Conservation (phyloP, 495 filamentous ascomycete genomes). For the Aspergillus steynii region DNA sequence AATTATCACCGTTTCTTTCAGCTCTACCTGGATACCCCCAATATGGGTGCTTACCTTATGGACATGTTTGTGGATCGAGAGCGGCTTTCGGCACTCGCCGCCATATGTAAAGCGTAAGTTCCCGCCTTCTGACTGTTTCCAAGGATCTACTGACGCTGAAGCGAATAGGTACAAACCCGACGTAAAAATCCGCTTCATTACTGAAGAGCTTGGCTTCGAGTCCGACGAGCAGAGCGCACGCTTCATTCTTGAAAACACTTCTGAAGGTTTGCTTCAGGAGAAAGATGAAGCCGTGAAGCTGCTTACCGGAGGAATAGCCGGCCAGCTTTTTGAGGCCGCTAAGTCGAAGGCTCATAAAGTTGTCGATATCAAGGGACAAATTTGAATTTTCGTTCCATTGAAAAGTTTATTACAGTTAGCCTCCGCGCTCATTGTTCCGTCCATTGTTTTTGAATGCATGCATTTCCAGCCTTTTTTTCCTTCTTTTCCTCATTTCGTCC, state of each 20-base stretch:
- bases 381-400: constrained; percentile 45
- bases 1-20: constrained; percentile 98
- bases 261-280: constrained; percentile 76
- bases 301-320: constrained; percentile 69
- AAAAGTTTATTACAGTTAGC: background rate
- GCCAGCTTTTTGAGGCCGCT: constrained; percentile 68
- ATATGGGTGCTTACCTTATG: constrained; percentile 98
- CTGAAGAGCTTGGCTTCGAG: constrained; percentile 94
- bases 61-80: constrained; percentile 97
- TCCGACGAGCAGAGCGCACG: constrained; percentile 85
- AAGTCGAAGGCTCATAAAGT: constrained; percentile 72
- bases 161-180: constrained; percentile 74
- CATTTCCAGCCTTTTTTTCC: constrained; percentile 9
- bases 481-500: constrained; percentile 17
- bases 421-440: background rate
- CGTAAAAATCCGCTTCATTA: constrained; percentile 85
- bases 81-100: constrained; percentile 82
- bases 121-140: constrained; percentile 5
- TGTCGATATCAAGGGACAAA: constrained; percentile 97
- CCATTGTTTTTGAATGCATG: constrained; percentile 9
- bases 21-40: constrained; percentile 89
- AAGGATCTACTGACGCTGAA: constrained; percentile 32
- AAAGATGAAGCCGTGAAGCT: constrained; percentile 71
- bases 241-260: constrained; percentile 79
- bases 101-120: constrained; percentile 92